Conservation (phyloP, 495 filamentous ascomycete genomes). For the Penicillium simplicissimum region DNA sequence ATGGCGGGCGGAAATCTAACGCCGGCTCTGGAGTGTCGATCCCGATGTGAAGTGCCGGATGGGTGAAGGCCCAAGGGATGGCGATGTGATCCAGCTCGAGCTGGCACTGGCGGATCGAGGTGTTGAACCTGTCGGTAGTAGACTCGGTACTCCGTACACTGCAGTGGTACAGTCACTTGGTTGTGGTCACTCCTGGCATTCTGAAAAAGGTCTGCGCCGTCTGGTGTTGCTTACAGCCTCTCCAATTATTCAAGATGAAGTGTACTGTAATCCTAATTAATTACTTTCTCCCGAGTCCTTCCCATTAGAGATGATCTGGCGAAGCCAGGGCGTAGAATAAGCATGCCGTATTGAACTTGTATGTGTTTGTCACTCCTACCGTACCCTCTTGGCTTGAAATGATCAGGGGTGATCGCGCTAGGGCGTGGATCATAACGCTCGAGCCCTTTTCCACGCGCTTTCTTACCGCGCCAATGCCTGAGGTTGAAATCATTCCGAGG, state of each 20-base stretch:
- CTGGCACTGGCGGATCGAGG: background rate
- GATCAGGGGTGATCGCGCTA: slow-evolving; percentile 20
- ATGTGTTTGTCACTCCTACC: too few relatives aligned
- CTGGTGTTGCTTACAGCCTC: background rate
- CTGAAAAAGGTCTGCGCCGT: background rate
- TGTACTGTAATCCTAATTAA: background rate
- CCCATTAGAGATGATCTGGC: background rate
- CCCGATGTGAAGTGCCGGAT: slow-evolving; percentile 26
- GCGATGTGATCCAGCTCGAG: background rate
- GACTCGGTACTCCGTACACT: too few relatives aligned
- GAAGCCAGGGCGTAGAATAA: background rate
- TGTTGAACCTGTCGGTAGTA: too few relatives aligned
- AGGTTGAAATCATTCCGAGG: background rate
- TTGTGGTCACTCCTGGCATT: too few relatives aligned
- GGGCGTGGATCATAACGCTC: slow-evolving; percentile 27
- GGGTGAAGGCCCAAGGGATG: background rate
- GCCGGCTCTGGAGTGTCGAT: slow-evolving; percentile 25
- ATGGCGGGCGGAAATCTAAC: slow-evolving; percentile 19
- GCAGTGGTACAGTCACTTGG: too few relatives aligned
- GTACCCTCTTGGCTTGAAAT: too few relatives aligned
- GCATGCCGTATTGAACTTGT: background rate
- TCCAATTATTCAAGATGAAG: background rate
- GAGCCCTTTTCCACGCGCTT: slow-evolving; percentile 18
- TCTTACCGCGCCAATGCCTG: background rate
- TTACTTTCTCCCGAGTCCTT: background rate